Evolutionary conservation across 768 basidiomycete species (phyloP), one percentile per base, ranked within the genome.

Genomic region (Boletus rubescentipes): DNA sequence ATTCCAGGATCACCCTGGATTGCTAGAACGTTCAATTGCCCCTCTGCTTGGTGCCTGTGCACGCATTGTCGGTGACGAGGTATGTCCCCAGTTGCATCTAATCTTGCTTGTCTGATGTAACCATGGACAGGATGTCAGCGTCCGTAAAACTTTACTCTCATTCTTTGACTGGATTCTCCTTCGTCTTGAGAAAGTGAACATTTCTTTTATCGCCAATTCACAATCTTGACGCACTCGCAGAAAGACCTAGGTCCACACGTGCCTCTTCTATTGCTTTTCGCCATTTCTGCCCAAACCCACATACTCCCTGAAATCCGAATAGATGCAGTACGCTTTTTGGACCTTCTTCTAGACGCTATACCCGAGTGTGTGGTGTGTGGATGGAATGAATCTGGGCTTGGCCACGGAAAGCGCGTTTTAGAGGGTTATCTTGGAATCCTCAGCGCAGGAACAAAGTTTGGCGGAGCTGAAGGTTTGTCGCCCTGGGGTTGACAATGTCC

Each of bases 301-400:
- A 96, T 98, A 43, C 97, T 94, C 68, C 94, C 94, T 20, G 93
- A 96, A 69, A 93, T 98, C 55, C 82, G 93, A 15, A 80, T 98
- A 36, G 95, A 98, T 65, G 91, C 93, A 4, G 78, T 96, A 49
- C 84, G 86, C 12, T 83, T 93, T 60, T 71, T 98, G 39, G 81
- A 89, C 61, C 66, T 95, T 21, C 77, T 93, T 37, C 77, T 97
- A 4, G 83, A 87, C 35, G 64, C 76, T 54, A 81, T 89, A 5
- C 93, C 94, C 10, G 76, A 78, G 38, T 72, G 78, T 9, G 83
- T 93, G 5, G 79, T 86, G 4, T 73, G 75, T 47, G 85, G 86
- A 9, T 95, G 91, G 89, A 78, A 79, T 41, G 74, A 77, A 51
- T 69, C 65, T n/a, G 74, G 70, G 29, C 67, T 69, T 32, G 75